Evolutionary conservation across 257 asterid genomes (phyloP), one percentile per base, ranked within the genome.

Genomic region (Capsicum baccatum): DNA sequence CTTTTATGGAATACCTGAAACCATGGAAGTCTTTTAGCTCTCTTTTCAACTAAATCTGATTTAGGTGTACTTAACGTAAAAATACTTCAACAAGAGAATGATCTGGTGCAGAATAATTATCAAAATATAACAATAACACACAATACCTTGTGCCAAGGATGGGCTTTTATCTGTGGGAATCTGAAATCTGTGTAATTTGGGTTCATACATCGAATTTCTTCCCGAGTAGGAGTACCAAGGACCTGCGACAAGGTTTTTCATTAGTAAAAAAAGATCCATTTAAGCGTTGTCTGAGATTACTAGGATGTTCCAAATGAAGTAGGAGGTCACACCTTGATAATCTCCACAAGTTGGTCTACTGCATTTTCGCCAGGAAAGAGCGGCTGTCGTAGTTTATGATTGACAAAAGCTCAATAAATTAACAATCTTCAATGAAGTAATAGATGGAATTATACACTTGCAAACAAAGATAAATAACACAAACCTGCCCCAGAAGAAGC

Each of bases 331-430:
- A 95, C 98, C 94, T 94, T 94, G 92, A 95, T 95, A 78, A 95
- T 95, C 94, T 94, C 98, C 26, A 95, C 98, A 84, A 95, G 96
- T 88, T 95, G 98, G 89, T 94, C 98, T 2, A 95, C 98, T 21
- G 98, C 98, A 91, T 91, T 95, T 90, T 94, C 98, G 85, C 98
- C 98, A 6, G 98, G 98, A 88, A 95, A 95, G 73, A 95, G 90
- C 12, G 97, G 98, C 98, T 95, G 97, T 63, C 55, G 68, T 37
- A 70, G 79, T 60, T 73, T 83, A 85, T 81, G 26, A 86, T 42
- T 19, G 54, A 52, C 14, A 71, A 55, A 37, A 74, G 56, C 39
- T 66, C 39, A 59, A 44, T 16, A 17, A 48, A 42, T 6, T 8
- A 55, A 37, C 58, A 26, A 21, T 48, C 62, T 52, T 17, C 39